Conservation (phyloP, 441 rosid genomes). For the Gossypium davidsonii region DNA sequence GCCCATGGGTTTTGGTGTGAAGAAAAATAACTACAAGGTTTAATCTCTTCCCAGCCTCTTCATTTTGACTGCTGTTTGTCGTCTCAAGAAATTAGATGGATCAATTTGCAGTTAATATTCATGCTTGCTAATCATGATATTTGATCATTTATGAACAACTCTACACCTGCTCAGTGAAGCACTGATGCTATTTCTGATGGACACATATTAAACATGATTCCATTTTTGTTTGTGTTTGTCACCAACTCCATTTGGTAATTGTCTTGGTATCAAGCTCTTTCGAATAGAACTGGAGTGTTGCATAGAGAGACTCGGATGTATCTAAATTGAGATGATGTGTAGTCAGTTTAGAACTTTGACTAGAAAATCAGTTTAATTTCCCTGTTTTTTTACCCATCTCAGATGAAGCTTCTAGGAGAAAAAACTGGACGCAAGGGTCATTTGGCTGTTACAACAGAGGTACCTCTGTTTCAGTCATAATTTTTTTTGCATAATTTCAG, state of each 20-base stretch:
- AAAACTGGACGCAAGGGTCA: constrained; percentile 97
- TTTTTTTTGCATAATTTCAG: not conserved
- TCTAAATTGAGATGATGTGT: constrained; percentile 2
- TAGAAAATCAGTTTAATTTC: not conserved
- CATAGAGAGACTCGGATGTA: not conserved
- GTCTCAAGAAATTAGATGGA: not conserved
- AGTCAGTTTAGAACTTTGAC: not conserved
- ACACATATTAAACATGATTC: not conserved
- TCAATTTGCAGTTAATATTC: not conserved
- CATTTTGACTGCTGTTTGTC: not conserved
- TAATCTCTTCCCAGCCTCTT: not conserved
- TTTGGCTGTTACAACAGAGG: constrained; percentile 91
- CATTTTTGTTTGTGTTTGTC: not conserved
- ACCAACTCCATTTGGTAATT: not conserved
- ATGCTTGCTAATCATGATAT: not conserved
- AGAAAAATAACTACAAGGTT: constrained; percentile 93
- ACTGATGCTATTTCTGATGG: not conserved
- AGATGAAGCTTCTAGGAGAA: constrained; percentile 91
- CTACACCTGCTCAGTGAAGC: not conserved
- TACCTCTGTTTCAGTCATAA: constrained; percentile 20
- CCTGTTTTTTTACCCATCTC: constrained; percentile 15
- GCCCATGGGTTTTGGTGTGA: constrained; percentile 92
- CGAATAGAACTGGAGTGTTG: not conserved
- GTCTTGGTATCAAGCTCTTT: not conserved
- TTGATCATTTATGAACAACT: not conserved